A percentile compares a stretch with the other conserved stretches of the same genome.
phyloP scores from a whole-genome alignment of 2,329 filamentous ascomycete species.

The Cadophora luteo-olivacea region DNA sequence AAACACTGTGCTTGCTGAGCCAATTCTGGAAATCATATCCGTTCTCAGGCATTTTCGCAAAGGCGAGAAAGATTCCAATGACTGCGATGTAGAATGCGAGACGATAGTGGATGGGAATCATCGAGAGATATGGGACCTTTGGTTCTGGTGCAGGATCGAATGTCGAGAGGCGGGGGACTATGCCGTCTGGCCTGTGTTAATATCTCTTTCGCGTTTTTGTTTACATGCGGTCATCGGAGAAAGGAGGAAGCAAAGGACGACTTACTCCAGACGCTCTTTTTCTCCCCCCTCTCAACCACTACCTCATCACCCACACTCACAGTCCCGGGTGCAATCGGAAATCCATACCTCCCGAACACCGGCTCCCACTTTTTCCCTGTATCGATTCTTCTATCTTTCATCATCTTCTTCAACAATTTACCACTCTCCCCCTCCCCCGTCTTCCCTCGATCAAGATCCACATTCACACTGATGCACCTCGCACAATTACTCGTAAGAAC shows the following conservation, averaged over 20 bases:
- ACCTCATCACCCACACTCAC: constrained; percentile 56
- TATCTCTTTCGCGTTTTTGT: background rate
- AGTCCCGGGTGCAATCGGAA: constrained; percentile 50
- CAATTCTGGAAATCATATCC: background rate
- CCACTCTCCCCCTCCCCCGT: constrained; percentile 62
- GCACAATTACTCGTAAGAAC: constrained; percentile 71
- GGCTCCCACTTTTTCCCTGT: constrained; percentile 67
- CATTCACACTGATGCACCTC: constrained; percentile 72
- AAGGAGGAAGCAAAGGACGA: constrained; percentile 23
- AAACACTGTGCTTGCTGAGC: background rate
- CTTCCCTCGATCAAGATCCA: constrained; percentile 71
- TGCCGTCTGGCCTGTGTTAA: constrained; percentile 18
- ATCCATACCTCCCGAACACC: constrained; percentile 75
- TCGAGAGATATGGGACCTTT: background rate
- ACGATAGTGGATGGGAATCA: background rate
- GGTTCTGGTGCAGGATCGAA: constrained; percentile 14
- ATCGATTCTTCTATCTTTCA: constrained; percentile 74
- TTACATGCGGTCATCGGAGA: background rate
- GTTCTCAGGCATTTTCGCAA: background rate
- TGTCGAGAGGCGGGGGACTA: constrained; percentile 19
- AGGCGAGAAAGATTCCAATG: background rate
- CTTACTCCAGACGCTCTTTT: constrained; percentile 54
- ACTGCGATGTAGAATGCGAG: background rate
- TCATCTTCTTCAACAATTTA: constrained; percentile 71
- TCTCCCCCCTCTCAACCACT: constrained; percentile 48